Base-by-base conservation (phyloP, 495 filamentous ascomycete species). In the Penicillium argentinense region DNA sequence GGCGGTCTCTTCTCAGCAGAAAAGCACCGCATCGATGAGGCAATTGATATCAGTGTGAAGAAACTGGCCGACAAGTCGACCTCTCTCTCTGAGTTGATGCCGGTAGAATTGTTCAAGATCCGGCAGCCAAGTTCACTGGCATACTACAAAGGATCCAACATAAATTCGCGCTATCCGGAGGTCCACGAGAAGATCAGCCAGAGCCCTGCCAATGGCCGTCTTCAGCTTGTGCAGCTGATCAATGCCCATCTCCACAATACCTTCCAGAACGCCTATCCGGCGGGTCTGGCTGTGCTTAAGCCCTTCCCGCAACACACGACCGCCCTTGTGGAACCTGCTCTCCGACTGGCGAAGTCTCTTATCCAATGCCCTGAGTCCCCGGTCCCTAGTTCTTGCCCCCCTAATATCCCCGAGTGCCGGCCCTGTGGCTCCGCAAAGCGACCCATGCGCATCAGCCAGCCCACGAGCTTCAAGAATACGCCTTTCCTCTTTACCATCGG, bases 221-320 rank as follows among this genome's bases (percentile, higher is more conserved):
- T 69, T 42, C 64, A 72, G 22, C 76, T 97, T 32, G 84, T 83
- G 25, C 64, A 81, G 16, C 79, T 98, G 38, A 89, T 97, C 55
- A 89, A 88, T 58, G 75, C 83, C 1, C 93, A 98, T 60, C 79
- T 97, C 9, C 93, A 97, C 59, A 82, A 75, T 38, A 88, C 83
- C 36, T 96, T 90, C 75, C 88, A 92, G 48, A 86, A 83, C 56
- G 71, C 73, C n/a, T 97, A 91, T 72, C 63, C 72, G 1, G 68
- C 69, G 2, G 91, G 92, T 9, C 84, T 97, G 42, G 77, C 82
- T 9, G 80, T 97, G 28, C 67, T 96, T 14, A 89, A 91, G 47
- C 89, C 92, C 4, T 75, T 85, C 26, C 74, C 84, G 3, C 67
- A 85, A 39, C 81, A 88, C 59, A 88, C 87, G 9, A 84, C 87